phyloP scores from a whole-genome alignment of 129 eudicot genomes.

The Escallonia rubra region DNA sequence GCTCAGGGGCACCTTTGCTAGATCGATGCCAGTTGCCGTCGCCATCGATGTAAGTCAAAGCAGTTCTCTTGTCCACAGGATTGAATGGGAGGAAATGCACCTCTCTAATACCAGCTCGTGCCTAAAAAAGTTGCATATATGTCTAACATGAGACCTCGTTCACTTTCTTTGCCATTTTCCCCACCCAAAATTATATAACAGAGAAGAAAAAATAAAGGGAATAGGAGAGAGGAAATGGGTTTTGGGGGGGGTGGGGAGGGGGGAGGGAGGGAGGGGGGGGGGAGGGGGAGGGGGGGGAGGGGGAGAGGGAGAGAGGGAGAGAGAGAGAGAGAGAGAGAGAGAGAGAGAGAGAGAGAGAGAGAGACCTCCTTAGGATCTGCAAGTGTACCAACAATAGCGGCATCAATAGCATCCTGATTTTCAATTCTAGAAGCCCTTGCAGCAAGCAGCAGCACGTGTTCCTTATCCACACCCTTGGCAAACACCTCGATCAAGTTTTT shows the following conservation, averaged over 20 bases:
- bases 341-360: neutral
- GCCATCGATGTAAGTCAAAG: conserved; percentile 74
- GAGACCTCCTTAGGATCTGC: conserved; percentile 86
- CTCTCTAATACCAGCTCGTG: conserved; percentile 77
- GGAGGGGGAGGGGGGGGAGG: no score
- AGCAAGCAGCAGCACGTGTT: conserved; percentile 65
- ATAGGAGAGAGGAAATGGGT: no score
- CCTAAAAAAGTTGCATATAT: conserved; percentile 26
- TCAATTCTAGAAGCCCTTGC: conserved; percentile 84
- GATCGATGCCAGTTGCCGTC: conserved; percentile 84
- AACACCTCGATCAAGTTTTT: conserved; percentile 73
- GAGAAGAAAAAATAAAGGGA: no score
- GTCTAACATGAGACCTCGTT: neutral
- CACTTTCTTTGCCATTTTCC: neutral
- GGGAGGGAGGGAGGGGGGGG: no score
- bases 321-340: no score
- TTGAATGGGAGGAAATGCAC: conserved; percentile 82
- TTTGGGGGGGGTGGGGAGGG: no score
- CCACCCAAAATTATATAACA: no score
- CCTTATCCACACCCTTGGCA: conserved; percentile 71
- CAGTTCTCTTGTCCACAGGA: conserved; percentile 93
- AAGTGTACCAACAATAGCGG: conserved; percentile 78
- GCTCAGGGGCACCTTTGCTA: conserved; percentile 94
- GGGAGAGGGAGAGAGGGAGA: no score
- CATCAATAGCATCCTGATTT: conserved; percentile 92